These are phyloP conservation scores for Heliosperma pusillum DNA, from an alignment of 148 eudicot species.

Conservation along the genomic window DNA sequence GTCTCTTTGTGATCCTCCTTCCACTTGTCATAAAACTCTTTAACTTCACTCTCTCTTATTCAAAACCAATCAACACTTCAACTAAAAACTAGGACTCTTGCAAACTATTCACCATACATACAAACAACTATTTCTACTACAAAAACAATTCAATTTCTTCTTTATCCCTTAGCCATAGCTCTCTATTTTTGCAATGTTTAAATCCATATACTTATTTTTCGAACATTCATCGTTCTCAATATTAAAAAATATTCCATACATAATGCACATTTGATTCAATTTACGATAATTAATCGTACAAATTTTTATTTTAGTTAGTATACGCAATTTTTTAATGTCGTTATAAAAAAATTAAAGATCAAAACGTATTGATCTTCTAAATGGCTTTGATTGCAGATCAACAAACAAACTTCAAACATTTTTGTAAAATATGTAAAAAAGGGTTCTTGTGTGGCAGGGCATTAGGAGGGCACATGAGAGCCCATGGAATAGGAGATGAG, in stretches of 20 bases:
- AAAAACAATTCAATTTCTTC: conserved; percentile 23
- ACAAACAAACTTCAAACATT: conserved; percentile 60
- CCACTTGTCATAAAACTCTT: conserved; percentile 63
- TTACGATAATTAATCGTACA: neutral
- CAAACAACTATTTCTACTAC: conserved; percentile 43
- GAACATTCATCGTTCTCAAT: neutral
- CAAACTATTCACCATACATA: conserved; percentile 47
- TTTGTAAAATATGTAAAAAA: conserved; percentile 81
- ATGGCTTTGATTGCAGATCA: conserved; percentile 66
- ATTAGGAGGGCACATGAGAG: conserved; percentile 95
- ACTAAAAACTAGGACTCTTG: conserved; percentile 75
- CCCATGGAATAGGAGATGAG: conserved; percentile 88
- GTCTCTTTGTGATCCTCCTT: conserved; percentile 35
- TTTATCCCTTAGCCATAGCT: neutral
- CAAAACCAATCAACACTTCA: conserved; percentile 43
- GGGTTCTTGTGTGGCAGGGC: conserved; percentile 95
- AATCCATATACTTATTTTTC: neutral
- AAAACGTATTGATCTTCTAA: neutral
- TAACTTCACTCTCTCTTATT: conserved; percentile 41
- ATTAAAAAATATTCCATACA: neutral
- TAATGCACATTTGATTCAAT: neutral
- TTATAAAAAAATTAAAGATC: neutral
- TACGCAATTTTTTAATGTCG: neutral
- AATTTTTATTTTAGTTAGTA: neutral
- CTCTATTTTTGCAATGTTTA: neutral